A percentile compares a stretch with the other conserved stretches of the same genome.
Conservation (phyloP, 164 flowering plant genomes). For the Aristolochia fimbriata region DNA sequence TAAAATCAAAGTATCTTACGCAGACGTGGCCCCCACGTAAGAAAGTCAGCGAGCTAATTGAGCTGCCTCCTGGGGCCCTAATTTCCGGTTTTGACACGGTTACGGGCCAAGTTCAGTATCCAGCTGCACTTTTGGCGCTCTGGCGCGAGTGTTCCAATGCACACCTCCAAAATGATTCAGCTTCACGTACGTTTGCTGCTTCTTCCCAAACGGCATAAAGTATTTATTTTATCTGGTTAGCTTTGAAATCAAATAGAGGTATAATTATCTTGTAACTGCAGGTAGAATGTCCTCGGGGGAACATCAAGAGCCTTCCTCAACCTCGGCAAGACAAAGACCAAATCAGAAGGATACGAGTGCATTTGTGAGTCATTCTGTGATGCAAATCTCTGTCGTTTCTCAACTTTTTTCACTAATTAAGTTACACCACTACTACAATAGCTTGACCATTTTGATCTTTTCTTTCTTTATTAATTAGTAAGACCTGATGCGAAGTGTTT, state of each 20-base stretch:
- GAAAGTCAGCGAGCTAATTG: slow-evolving; percentile 52
- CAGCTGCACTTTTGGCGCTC: slow-evolving; percentile 43
- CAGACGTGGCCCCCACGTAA: slow-evolving; percentile 7
- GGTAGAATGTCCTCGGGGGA: slow-evolving; percentile 25
- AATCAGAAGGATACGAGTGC: slow-evolving; percentile 17
- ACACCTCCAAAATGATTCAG: slow-evolving; percentile 30
- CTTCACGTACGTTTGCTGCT: slow-evolving; percentile 26
- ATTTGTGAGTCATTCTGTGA: slow-evolving; percentile 29
- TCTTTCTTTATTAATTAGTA: neutral
- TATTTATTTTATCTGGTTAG: neutral
- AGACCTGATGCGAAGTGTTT: neutral
- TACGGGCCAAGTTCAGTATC: slow-evolving; percentile 35
- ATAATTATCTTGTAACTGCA: slow-evolving; percentile 7
- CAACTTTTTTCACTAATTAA: neutral
- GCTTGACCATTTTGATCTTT: neutral
- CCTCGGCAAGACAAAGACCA: slow-evolving; percentile 20
- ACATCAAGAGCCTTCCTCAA: slow-evolving; percentile 47
- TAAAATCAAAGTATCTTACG: too few relatives aligned
- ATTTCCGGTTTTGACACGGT: slow-evolving; percentile 22
- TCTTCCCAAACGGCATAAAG: neutral
- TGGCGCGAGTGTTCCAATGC: slow-evolving; percentile 41
- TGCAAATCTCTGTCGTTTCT: neutral
- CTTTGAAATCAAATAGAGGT: neutral
- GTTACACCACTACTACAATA: neutral
- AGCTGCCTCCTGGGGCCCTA: slow-evolving; percentile 53